phyloP scores from a whole-genome alignment of 768 basidiomycete genomes.

The Clitopilus passeckerianus region DNA sequence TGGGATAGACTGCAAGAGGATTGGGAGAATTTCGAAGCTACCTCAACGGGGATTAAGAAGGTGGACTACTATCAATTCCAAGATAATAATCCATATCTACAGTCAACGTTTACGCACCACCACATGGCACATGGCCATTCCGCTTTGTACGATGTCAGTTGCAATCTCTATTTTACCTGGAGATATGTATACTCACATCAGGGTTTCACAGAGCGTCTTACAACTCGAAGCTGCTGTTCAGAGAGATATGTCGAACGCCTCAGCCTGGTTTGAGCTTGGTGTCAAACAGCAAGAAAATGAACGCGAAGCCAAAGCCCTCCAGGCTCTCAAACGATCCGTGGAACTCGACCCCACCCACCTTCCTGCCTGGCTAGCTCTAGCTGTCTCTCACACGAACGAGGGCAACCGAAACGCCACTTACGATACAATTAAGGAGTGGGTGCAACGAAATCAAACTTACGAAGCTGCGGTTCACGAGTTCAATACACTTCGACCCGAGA shows the following conservation, averaged over 20 bases:
- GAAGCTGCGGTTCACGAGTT: slow-evolving; percentile 35
- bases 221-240: slow-evolving; percentile 90
- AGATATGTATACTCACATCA: slow-evolving; percentile 4
- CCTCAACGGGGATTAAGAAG: slow-evolving; percentile 54
- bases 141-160: slow-evolving; percentile 37
- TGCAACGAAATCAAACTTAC: slow-evolving; percentile 57
- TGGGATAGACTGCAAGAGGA: slow-evolving; percentile 72
- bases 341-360: slow-evolving; percentile 75
- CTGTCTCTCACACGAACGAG: slow-evolving; percentile 91
- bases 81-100: slow-evolving; percentile 72
- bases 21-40: slow-evolving; percentile 84
- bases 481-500: slow-evolving; percentile 24
- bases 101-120: slow-evolving; percentile 48
- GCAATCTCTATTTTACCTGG: background rate
- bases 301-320: slow-evolving; percentile 84
- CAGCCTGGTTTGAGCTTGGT: slow-evolving; percentile 88
- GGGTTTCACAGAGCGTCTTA: slow-evolving; percentile 63
- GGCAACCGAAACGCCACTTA: slow-evolving; percentile 69
- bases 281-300: slow-evolving; percentile 99
- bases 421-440: slow-evolving; percentile 83
- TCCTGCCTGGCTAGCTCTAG: slow-evolving; percentile 85
- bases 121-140: slow-evolving; percentile 35
- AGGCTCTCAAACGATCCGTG: slow-evolving; percentile 76
- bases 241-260: slow-evolving; percentile 60
- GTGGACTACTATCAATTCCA: slow-evolving; percentile 68